Conservation (phyloP, 2,329 filamentous ascomycete species). For the Gyromitra esculenta region DNA sequence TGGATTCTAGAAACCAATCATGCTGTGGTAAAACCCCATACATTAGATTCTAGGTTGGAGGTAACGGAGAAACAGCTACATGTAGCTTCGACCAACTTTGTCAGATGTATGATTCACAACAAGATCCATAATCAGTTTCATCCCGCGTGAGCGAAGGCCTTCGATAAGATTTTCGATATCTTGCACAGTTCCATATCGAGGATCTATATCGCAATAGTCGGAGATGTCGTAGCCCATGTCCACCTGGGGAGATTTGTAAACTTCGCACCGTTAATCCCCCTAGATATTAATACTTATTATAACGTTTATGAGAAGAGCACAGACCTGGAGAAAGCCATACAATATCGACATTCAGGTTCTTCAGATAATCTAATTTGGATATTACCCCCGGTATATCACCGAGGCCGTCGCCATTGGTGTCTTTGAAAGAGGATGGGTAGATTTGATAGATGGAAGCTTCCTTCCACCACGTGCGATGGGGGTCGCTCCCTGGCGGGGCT, state of each 20-base stretch:
- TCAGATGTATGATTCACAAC: constrained; percentile 82
- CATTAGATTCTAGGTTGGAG: constrained; percentile 5
- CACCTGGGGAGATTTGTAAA: constrained; percentile 71
- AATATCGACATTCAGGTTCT: constrained; percentile 70
- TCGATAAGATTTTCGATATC: constrained; percentile 72
- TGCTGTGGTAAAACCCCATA: constrained; percentile 60
- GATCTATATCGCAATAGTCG: constrained; percentile 73
- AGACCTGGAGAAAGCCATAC: constrained; percentile 71
- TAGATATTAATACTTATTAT: neutral
- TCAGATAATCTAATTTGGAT: constrained; percentile 68
- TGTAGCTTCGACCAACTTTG: constrained; percentile 60
- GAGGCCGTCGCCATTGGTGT: constrained; percentile 67
- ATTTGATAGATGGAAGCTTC: constrained; percentile 71
- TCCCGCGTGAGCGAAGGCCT: constrained; percentile 70
- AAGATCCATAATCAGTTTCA: constrained; percentile 77
- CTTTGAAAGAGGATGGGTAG: constrained; percentile 71
- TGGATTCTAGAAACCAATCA: constrained; percentile 69
- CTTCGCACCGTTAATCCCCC: neutral
- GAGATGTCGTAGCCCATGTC: constrained; percentile 78
- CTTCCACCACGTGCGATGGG: constrained; percentile 67
- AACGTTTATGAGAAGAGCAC: neutral
- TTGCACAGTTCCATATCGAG: constrained; percentile 72
- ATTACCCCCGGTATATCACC: constrained; percentile 70
- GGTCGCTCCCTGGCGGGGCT: neutral
- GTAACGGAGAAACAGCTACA: neutral